phyloP scores from a whole-genome alignment of 495 filamentous ascomycete species.

The Aspergillus diversus region DNA sequence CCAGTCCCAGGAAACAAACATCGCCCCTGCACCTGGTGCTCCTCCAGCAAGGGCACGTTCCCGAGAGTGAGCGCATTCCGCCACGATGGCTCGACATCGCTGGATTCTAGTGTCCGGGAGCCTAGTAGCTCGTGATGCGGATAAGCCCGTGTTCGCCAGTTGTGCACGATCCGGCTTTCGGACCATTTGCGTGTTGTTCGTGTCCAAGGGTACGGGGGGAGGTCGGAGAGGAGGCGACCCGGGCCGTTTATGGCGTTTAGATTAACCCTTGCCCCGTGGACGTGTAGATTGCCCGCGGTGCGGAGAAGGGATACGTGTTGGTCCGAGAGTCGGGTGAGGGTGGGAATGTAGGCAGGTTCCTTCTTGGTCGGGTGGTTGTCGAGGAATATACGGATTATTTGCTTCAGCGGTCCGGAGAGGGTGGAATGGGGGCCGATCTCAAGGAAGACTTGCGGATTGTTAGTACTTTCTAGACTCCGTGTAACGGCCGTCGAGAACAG shows the following conservation, averaged over 20 bases:
- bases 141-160: constrained; percentile 36
- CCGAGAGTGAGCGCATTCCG: constrained; percentile 46
- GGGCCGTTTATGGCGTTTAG: constrained; percentile 34
- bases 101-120: constrained; percentile 40
- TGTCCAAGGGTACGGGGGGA: constrained; percentile 46
- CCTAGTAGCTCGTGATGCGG: constrained; percentile 38
- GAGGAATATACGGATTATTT: neutral
- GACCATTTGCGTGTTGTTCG: constrained; percentile 38
- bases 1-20: constrained; percentile 50
- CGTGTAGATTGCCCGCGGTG: neutral
- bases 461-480: constrained; percentile 23
- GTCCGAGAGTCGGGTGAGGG: neutral
- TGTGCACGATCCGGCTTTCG: constrained; percentile 27
- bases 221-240: constrained; percentile 42
- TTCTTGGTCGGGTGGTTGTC: constrained; percentile 13
- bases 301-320: too few species aligned
- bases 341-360: neutral
- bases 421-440: constrained; percentile 28
- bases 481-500: constrained; percentile 36
- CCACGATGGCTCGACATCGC: constrained; percentile 54
- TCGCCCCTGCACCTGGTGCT: constrained; percentile 42
- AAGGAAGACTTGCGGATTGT: constrained; percentile 15
- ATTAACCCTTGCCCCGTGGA: constrained; percentile 45
- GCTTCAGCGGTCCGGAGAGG: neutral
- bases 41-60: constrained; percentile 49